Evolutionary conservation across 1,284 basidiomycete species (phyloP), one percentile per base, ranked within the genome.

Genomic region (Stygiomarasmius scandens): DNA sequence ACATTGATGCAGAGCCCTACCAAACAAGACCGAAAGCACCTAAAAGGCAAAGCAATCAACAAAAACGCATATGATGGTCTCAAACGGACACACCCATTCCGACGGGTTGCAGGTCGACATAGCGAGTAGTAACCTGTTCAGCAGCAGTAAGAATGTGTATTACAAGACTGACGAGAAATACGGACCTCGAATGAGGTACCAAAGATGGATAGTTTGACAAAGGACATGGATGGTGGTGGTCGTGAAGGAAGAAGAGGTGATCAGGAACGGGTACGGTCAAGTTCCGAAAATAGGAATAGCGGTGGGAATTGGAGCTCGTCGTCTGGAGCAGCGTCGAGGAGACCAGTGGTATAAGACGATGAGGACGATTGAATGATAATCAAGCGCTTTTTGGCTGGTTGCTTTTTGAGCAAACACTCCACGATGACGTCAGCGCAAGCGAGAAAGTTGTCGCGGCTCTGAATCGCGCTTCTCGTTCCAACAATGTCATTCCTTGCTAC

Each of bases 91-190:
- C 67, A 89, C 93, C 96, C 96, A 99, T 99, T 74, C 96, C 97
- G 49, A 99, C 96, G n/a, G 96, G 96, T 73, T 99, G 97, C 23
- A 99, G 88, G 80, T 99, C 96, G 72, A 97, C 92, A 93, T 99
- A 99, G 68, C 96, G 87, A 58, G 95, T 97, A 19, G 95, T 97
- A 55, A 98, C 95, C 88, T 98, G 41, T n/a, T 74, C 59, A 70
- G n/a, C n/a, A n/a, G n/a, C n/a, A n/a, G n/a, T n/a, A n/a, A 75
- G 58, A 76, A 70, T 71, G 61, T 60, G 48, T 63, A 61, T 60
- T 51, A 45, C 55, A 20, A 25, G 11, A 59, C 49, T 41, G 47
- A 58, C 24, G 49, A 49, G 52, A 25, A 41, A 58, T 52, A 65
- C 74, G 65, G 56, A 89, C 92, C 87, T 95, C 92, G 74, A 95